phyloP scores from a whole-genome alignment of 495 filamentous ascomycete genomes.

The Xylaria scruposa region DNA sequence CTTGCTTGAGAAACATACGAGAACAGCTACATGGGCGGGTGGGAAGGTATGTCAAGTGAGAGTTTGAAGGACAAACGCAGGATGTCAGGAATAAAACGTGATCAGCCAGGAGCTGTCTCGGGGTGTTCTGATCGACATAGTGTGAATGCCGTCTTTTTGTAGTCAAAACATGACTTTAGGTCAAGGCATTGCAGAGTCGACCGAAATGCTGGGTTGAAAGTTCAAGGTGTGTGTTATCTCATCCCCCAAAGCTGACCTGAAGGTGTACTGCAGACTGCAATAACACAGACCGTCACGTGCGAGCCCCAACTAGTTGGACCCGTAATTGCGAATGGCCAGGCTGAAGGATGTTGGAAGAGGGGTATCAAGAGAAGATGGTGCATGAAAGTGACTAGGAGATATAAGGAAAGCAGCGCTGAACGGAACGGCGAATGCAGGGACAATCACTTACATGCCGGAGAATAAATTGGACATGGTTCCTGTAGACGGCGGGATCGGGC shows the following conservation, averaged over 20 bases:
- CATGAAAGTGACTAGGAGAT: not conserved
- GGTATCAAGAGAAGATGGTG: slow-evolving; percentile 19
- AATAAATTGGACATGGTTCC: slow-evolving; percentile 76
- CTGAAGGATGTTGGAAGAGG: slow-evolving; percentile 25
- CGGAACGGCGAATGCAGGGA: slow-evolving; percentile 22
- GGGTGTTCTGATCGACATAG: not conserved
- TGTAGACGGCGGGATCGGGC: slow-evolving; percentile 33
- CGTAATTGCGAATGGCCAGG: slow-evolving; percentile 14
- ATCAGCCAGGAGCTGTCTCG: not conserved
- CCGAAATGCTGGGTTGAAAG: too few relatives aligned
- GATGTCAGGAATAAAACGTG: not conserved
- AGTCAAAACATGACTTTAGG: not conserved
- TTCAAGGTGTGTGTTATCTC: slow-evolving; percentile 4
- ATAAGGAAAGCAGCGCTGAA: not conserved
- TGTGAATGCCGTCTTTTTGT: not conserved
- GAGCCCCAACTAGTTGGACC: slow-evolving; percentile 4
- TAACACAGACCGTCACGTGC: slow-evolving; percentile 8
- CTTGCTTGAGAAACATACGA: not conserved
- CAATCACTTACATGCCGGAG: slow-evolving; percentile 75
- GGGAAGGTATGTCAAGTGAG: not conserved
- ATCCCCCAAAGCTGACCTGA: not conserved
- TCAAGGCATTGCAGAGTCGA: not conserved
- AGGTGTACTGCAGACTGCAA: slow-evolving; percentile 3
- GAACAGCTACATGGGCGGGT: not conserved
- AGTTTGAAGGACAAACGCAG: too few relatives aligned